Conservation (phyloP, 2,329 filamentous ascomycete genomes). For the Fusarium beomiforme region DNA sequence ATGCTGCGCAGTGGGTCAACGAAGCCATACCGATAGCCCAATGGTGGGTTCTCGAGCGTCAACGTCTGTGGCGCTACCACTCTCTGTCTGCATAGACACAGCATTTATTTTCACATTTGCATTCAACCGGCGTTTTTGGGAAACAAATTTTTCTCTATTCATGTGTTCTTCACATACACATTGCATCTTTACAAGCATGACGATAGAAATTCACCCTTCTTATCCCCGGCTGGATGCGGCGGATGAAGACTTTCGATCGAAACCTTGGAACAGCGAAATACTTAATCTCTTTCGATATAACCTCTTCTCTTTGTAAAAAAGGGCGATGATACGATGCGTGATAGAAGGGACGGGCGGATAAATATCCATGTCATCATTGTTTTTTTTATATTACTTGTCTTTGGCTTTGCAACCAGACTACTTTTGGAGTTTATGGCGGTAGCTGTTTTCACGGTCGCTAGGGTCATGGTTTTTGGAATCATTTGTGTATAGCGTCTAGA, state of each 20-base stretch:
- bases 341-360: slow-evolving; percentile 14
- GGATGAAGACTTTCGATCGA: background rate
- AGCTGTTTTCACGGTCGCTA: slow-evolving; percentile 10
- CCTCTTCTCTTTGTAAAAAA: slow-evolving; percentile 8
- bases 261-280: slow-evolving; percentile 12
- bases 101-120: slow-evolving; percentile 4
- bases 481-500: slow-evolving; percentile 22
- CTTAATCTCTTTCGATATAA: background rate
- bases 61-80: slow-evolving; percentile 39
- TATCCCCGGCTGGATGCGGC: slow-evolving; percentile 22
- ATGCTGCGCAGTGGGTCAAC: slow-evolving; percentile 45
- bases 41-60: slow-evolving; percentile 40
- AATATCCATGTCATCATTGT: slow-evolving; percentile 1
- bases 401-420: background rate
- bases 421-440: slow-evolving; percentile 7
- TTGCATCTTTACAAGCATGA: slow-evolving; percentile 11
- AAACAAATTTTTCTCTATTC: slow-evolving; percentile 5
- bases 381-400: background rate
- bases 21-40: slow-evolving; percentile 38
- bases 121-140: slow-evolving; percentile 30
- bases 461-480: background rate
- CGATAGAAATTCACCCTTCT: background rate
- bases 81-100: slow-evolving; percentile 22
- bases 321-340: slow-evolving; percentile 10
- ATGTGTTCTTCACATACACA: too few relatives aligned